Conservation (phyloP, 1,284 basidiomycete species). For the Ganoderma multipileum region DNA sequence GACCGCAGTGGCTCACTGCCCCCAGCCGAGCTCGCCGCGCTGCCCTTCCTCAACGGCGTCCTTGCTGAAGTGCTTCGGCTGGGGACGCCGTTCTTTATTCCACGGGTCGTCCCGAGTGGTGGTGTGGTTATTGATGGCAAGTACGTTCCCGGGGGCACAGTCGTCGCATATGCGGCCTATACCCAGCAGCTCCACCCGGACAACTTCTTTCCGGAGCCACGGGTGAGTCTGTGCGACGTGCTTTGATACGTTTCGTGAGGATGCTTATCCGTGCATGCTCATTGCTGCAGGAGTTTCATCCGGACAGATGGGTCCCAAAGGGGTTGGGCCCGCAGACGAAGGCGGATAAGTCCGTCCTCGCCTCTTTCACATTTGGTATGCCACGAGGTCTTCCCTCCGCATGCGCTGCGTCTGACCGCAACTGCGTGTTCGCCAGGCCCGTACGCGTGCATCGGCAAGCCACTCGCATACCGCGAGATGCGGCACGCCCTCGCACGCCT, state of each 20-base stretch:
- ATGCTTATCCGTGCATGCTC: too few relatives aligned
- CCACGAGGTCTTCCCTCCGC: neutral
- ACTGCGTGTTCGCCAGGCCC: constrained; percentile 2
- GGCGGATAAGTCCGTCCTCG: constrained; percentile 24
- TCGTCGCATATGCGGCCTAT: constrained; percentile 36
- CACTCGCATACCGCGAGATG: constrained; percentile 36
- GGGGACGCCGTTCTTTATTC: constrained; percentile 33
- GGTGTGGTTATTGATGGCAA: constrained; percentile 28
- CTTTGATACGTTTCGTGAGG: too few relatives aligned
- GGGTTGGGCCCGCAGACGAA: constrained; percentile 25
- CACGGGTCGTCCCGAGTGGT: constrained; percentile 32
- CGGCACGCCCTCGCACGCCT: constrained; percentile 27
- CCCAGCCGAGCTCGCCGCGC: constrained; percentile 17
- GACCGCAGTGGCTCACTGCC: constrained; percentile 20
- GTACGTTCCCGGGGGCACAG: constrained; percentile 37
- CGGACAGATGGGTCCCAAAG: constrained; percentile 35
- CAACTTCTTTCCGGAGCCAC: constrained; percentile 37
- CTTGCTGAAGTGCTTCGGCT: constrained; percentile 36
- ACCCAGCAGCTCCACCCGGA: constrained; percentile 31
- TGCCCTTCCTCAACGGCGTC: constrained; percentile 38
- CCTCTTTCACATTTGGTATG: constrained; percentile 34
- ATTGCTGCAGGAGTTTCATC: constrained; percentile 27
- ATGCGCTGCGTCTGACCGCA: too few relatives aligned
- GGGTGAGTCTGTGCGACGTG: constrained; percentile 1
- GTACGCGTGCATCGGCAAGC: constrained; percentile 26